Evolutionary conservation across 768 basidiomycete genomes (phyloP).

Genomic region (Lanmaoa pseudosensibilis): DNA sequence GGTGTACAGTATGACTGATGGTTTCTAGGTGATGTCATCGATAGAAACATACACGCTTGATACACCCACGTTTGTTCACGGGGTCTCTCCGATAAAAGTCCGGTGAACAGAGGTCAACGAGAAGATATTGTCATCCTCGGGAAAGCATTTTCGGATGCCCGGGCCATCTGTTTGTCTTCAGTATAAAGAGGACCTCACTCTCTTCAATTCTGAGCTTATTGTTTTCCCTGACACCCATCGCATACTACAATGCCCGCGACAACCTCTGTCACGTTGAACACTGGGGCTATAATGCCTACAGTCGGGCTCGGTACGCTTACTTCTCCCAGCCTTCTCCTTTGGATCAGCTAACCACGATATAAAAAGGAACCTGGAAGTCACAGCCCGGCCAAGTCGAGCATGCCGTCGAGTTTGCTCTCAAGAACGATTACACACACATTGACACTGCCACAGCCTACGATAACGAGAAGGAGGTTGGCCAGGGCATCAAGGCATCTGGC

Average conservation of each 20-base stretch:
- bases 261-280: constrained; percentile 62
- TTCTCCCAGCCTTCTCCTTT: background rate
- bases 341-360: background rate
- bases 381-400: constrained; percentile 62
- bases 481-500: constrained; percentile 72
- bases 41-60: background rate
- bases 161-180: background rate
- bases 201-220: background rate
- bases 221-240: background rate
- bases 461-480: constrained; percentile 73
- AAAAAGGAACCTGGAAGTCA: constrained; percentile 71
- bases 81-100: constrained; percentile 3
- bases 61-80: background rate
- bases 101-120: background rate
- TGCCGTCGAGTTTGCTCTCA: constrained; percentile 72
- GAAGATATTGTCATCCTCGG: background rate
- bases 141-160: background rate
- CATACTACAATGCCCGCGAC: constrained; percentile 42
- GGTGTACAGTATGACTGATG: background rate
- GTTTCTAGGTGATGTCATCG: background rate
- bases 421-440: constrained; percentile 68
- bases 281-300: constrained; percentile 72
- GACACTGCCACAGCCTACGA: constrained; percentile 65
- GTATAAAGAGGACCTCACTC: background rate
- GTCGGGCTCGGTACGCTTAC: constrained; percentile 54